phyloP scores from a whole-genome alignment of 768 basidiomycete species.

The Phylloporus rhodoxanthus region DNA sequence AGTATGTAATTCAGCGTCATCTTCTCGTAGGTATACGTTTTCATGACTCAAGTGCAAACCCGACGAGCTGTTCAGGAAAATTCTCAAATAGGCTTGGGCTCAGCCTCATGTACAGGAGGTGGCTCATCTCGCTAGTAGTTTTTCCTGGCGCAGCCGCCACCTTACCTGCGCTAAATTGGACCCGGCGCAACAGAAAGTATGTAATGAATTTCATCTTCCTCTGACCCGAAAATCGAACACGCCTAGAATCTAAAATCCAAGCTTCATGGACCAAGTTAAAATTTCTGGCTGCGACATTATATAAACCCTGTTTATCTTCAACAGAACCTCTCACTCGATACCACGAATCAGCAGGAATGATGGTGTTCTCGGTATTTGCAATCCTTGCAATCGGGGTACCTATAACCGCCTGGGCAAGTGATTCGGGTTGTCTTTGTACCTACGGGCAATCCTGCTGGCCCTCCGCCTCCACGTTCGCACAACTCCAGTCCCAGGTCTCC shows the following conservation, averaged over 20 bases:
- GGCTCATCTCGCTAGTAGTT: too few relatives aligned
- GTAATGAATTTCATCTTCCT: background rate
- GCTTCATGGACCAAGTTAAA: background rate
- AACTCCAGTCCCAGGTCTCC: constrained; percentile 14
- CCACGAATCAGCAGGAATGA: background rate
- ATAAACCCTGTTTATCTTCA: background rate
- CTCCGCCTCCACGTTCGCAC: constrained; percentile 7
- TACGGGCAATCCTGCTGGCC: constrained; percentile 19
- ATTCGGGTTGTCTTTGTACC: constrained; percentile 15
- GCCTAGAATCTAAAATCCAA: too few relatives aligned
- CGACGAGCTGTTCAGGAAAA: too few relatives aligned
- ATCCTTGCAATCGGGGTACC: background rate
- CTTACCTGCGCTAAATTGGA: too few relatives aligned
- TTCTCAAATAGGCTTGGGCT: too few relatives aligned
- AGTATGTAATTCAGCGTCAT: too few relatives aligned
- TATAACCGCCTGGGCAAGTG: background rate
- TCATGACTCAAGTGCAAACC: too few relatives aligned
- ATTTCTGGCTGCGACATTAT: background rate
- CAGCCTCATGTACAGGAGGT: too few relatives aligned
- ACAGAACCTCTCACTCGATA: background rate
- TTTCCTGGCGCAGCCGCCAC: too few relatives aligned
- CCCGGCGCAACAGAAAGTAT: background rate
- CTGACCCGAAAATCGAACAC: background rate
- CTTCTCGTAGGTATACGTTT: too few relatives aligned
- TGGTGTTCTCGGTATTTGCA: background rate